Percentiles rank a stretch among this genome's conserved stretches.
These are phyloP conservation scores for Curvularia lunata DNA, from an alignment of 2,329 filamentous ascomycete species.

Conservation along the genomic window DNA sequence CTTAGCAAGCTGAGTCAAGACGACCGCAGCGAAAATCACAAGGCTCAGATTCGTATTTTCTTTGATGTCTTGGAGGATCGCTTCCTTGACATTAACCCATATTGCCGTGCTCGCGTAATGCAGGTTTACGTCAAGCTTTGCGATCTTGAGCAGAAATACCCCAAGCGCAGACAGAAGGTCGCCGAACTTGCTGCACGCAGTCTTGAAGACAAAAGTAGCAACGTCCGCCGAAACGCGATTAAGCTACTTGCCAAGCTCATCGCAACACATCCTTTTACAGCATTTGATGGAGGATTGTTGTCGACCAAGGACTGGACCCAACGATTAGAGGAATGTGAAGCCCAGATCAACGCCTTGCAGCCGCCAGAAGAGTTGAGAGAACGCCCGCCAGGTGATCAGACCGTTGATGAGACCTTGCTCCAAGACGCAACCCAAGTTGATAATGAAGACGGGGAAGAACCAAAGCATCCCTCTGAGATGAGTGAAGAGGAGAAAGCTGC, in stretches of 20 bases:
- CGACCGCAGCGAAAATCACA: slow-evolving; percentile 89
- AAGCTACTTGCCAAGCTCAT: slow-evolving; percentile 88
- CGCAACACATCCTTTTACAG: slow-evolving; percentile 84
- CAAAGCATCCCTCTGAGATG: slow-evolving; percentile 68
- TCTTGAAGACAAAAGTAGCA: slow-evolving; percentile 97
- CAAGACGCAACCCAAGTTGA: slow-evolving; percentile 88
- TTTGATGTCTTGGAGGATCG: slow-evolving; percentile 96
- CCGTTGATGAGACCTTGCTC: slow-evolving; percentile 77
- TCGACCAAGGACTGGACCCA: slow-evolving; percentile 84
- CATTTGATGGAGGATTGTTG: slow-evolving; percentile 73
- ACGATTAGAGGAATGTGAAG: slow-evolving; percentile 80
- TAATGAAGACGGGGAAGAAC: slow-evolving; percentile 37
- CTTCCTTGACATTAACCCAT: slow-evolving; percentile 95
- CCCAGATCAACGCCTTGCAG: slow-evolving; percentile 79
- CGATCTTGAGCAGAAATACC: slow-evolving; percentile 88
- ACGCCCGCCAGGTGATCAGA: slow-evolving; percentile 66
- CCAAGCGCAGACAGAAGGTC: slow-evolving; percentile 85
- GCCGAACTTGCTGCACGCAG: slow-evolving; percentile 88
- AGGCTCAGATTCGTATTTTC: slow-evolving; percentile 93
- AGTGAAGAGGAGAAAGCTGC: slow-evolving; percentile 78
- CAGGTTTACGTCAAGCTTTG: slow-evolving; percentile 93
- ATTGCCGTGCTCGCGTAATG: slow-evolving; percentile 87
- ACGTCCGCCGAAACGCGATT: slow-evolving; percentile 92
- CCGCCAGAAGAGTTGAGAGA: slow-evolving; percentile 79
- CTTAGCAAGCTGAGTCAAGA: slow-evolving; percentile 80